Conservation (phyloP, 1,284 basidiomycete genomes). For the Wolfiporia cocos region DNA sequence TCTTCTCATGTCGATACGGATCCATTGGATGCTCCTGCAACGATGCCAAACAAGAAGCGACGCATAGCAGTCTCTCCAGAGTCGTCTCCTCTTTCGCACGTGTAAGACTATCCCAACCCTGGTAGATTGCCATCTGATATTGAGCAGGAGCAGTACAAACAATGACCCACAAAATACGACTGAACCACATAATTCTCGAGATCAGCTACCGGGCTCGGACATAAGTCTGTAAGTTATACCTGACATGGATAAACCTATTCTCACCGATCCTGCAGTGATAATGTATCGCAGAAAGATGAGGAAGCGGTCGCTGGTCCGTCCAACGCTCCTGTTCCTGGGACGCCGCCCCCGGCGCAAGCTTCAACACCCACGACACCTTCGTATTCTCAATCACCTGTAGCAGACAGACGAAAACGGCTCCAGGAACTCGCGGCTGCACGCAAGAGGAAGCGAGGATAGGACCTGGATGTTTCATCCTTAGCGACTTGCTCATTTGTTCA, state of each 20-base stretch:
- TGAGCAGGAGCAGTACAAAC: not conserved
- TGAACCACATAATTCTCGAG: not conserved
- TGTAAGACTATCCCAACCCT: too few species aligned
- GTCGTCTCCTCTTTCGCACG: constrained; percentile 3
- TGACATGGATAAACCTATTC: too few species aligned
- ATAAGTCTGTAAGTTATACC: too few species aligned
- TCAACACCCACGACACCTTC: constrained; percentile 9
- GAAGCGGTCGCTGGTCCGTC: constrained; percentile 3
- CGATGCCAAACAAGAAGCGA: constrained; percentile 3
- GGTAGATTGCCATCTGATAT: too few species aligned
- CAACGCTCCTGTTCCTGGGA: not conserved
- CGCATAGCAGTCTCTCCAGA: constrained; percentile 3
- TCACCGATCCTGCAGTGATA: too few species aligned
- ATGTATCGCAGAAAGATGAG: too few species aligned
- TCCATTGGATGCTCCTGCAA: too few species aligned
- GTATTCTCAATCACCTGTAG: constrained; percentile 27
- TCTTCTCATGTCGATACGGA: too few species aligned
- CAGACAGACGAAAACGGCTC: constrained; percentile 32
- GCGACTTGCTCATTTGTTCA: too few species aligned
- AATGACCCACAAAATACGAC: not conserved
- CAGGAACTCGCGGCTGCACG: constrained; percentile 26
- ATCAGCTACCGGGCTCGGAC: too few species aligned
- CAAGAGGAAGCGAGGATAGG: constrained; percentile 9
- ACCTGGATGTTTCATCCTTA: too few species aligned
- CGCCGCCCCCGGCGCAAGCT: not conserved